Evolutionary conservation across 2,329 filamentous ascomycete genomes (phyloP).

Genomic region (Emmonsiellopsis sp.): DNA sequence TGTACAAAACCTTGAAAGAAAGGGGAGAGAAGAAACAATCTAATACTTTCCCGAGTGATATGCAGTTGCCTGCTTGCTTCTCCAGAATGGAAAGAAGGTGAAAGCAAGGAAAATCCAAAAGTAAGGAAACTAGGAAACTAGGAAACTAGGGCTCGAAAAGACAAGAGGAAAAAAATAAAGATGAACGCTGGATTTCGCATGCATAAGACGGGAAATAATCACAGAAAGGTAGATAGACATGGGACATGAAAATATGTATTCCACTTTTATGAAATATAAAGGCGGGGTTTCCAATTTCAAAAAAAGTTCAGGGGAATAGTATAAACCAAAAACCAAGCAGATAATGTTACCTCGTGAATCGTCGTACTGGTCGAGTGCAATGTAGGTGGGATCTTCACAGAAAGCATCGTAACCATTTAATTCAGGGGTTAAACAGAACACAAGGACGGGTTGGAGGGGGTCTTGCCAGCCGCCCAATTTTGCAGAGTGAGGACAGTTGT

Average conservation of each 20-base stretch:
- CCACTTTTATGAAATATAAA: no score
- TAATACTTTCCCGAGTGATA: no score
- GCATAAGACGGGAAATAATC: no score
- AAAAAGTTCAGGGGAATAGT: neutral
- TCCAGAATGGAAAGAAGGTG: no score
- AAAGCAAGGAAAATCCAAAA: no score
- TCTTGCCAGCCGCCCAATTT: slow-evolving; percentile 63
- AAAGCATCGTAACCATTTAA: neutral
- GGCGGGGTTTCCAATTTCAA: slow-evolving; percentile 1
- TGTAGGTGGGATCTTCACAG: neutral
- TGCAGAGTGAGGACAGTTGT: slow-evolving; percentile 78
- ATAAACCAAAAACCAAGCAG: neutral
- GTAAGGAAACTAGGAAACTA: neutral
- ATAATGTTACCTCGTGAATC: neutral
- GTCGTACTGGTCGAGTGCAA: neutral
- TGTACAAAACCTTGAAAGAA: no score
- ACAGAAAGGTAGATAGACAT: no score
- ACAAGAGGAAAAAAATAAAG: no score
- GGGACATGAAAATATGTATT: no score
- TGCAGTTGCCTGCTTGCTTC: no score
- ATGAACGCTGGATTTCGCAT: no score
- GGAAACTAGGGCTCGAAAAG: neutral
- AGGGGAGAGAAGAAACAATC: no score
- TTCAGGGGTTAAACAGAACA: neutral
- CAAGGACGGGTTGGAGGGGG: slow-evolving; percentile 17